phyloP scores from a whole-genome alignment of 2,329 filamentous ascomycete species.

The Fusarium liriodendri region DNA sequence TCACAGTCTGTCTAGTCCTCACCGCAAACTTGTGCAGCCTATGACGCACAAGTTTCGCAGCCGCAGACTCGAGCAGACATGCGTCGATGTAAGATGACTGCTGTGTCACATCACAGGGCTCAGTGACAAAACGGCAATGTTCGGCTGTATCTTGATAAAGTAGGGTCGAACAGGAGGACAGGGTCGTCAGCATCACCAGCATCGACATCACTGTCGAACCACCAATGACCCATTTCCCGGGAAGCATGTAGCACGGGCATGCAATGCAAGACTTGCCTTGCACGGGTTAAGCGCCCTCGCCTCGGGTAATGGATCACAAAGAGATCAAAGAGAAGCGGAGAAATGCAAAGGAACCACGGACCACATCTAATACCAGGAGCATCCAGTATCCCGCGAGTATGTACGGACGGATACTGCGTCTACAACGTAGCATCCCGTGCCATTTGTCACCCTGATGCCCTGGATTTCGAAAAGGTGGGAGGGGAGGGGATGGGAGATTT shows the following conservation, averaged over 20 bases:
- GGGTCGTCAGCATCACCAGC: conserved; percentile 5
- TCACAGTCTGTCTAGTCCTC: conserved; percentile 5
- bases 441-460: background rate
- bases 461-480: background rate
- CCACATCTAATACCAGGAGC: conserved; percentile 2
- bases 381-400: background rate
- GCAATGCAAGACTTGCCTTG: background rate
- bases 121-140: background rate
- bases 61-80: background rate
- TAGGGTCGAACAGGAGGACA: background rate
- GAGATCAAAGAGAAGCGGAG: conserved; percentile 2
- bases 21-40: conserved; percentile 28
- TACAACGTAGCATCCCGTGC: background rate
- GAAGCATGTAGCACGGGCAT: conserved; percentile 16
- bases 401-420: background rate
- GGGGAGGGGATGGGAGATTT: background rate
- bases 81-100: background rate
- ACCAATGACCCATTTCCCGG: conserved; percentile 26
- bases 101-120: conserved; percentile 1
- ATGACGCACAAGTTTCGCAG: conserved; percentile 16
- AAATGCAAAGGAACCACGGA: conserved; percentile 16
- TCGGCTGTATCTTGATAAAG: background rate
- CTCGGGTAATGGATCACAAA: conserved; percentile 7
- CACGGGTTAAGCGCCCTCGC: conserved; percentile 4
- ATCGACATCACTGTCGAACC: conserved; percentile 31